Base-by-base conservation (phyloP, 2,329 filamentous ascomycete species). In the Sclerotinia glacialis region DNA sequence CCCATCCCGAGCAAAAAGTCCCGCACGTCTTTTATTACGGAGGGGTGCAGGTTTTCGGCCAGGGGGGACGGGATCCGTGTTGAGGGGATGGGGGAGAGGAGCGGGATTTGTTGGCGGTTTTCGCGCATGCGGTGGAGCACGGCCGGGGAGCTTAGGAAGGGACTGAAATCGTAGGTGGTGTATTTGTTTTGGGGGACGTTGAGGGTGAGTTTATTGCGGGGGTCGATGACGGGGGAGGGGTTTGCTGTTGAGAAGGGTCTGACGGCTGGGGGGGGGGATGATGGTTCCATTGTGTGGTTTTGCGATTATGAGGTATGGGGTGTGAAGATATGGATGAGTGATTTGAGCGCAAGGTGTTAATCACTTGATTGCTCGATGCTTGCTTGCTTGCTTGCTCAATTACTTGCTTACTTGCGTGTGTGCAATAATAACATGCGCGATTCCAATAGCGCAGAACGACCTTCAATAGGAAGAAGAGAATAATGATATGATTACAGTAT, bases 41-140 rank as follows among this genome's bases (percentile, higher is more conserved):
- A n/a, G 0, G 73, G 72, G 11, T 69, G 18, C 21, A 75, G 64
- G 26, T 71, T 68, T 0, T 61, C 23, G 5, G 71, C 72, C 1
- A 74, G 31, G 0, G 73, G 73, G 18, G 68, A 70, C 0, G 70
- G 69, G 12, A 72, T 70, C 1, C 16, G 28, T 2, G 69, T 68
- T 21, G 67, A 26, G 3, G 73, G 71, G 40, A 74, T 71, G 21
- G 52, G 52, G 26, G 64, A 65, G 28, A 73, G 21, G n/a, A 71
- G 66, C n/a, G 69, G 61, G 26, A 68, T 61, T 31, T 44, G 53
- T 5, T 42, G 34, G 4, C 26, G 44, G 23, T 65, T 60, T n/a
- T 34, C 23, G 5, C 21, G 54, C 12, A 60, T 53, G 21, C 56
- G 54, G 9, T 53, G 23, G 16, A 52, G 64, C 1, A 73, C 66